Base-by-base conservation (phyloP, 2,329 filamentous ascomycete genomes). In the Colletotrichum siamense region DNA sequence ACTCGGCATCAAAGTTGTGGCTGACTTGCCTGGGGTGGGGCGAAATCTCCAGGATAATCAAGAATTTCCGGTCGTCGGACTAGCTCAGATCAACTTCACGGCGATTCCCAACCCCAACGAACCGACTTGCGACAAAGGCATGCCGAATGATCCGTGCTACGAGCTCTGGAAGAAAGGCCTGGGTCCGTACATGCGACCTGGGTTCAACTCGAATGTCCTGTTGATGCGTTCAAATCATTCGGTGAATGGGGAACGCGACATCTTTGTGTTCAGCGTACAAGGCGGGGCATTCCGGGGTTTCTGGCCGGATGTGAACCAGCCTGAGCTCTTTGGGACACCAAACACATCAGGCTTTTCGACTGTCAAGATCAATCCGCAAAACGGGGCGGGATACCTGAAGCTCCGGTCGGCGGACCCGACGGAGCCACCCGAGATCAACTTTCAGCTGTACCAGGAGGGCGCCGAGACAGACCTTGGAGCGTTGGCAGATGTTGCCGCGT, bases 341-440 rank as follows among this genome's bases (percentile, higher is more conserved):
- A 77, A 34, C 12, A 71, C 61, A 2, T 26, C 36, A 13, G 74
- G 74, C 24, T 71, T 77, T 10, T 68, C 65, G 16, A 67, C 22
- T 6, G 74, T 77, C 12, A 71, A 77, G 66, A 77, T 78, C 36
- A 87, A 87, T 64, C 85, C 84, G 32, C 83, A 85, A 8, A 95
- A 94, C 65, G 87, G 88, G 59, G 87, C 87, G 10, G 93, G 94
- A 16, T 91, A 87, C 2, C 92, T 95, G 22, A 89, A 85, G 7
- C 87, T 95, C 8, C 87, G 86, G 24, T 93, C 92, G 0, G 85
- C 89, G 0, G 88, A 94, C 79, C 92, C 93, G 0, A 88, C 88
- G 3, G 93, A 94, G 69, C 88, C 89, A n/a, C 93, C 93, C 0
- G 83, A 89, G 39, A 93, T 93, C 80, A 87, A 89, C 81, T 92